These are phyloP conservation scores for Camelina sativa DNA, from an alignment of 345 rosid species.

Conservation along the genomic window DNA sequence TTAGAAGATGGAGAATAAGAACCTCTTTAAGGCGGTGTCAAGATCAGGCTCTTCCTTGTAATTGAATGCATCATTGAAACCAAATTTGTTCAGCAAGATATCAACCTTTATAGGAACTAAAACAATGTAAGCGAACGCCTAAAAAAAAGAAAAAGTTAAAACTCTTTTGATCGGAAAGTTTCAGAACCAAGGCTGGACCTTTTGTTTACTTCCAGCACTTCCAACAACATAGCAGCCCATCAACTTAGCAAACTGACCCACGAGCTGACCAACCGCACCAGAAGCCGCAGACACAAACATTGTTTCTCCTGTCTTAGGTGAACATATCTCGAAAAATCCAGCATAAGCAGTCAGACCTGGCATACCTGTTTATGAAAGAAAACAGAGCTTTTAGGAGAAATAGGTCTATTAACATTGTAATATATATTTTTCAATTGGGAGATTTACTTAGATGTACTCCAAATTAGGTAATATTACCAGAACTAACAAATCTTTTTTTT, in stretches of 20 bases:
- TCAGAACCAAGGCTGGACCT: constrained; percentile 39
- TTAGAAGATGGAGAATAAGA: neutral
- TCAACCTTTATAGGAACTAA: constrained; percentile 38
- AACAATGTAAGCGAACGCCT: neutral
- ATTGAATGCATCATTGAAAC: constrained; percentile 65
- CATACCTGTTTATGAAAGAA: constrained; percentile 44
- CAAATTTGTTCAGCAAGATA: constrained; percentile 52
- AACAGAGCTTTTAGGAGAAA: constrained; percentile 15
- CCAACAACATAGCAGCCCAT: constrained; percentile 63
- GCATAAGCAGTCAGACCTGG: constrained; percentile 62
- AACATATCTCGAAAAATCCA: constrained; percentile 54
- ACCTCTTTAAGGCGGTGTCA: constrained; percentile 51
- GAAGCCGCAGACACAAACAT: constrained; percentile 60
- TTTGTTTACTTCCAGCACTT: constrained; percentile 56
- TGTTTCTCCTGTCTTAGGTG: constrained; percentile 57
- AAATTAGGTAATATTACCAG: too few species aligned
- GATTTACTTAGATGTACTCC: too few species aligned
- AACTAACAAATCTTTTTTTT: too few species aligned
- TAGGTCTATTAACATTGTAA: neutral
- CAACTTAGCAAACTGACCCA: constrained; percentile 63
- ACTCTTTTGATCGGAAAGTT: neutral
- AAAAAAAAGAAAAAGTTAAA: too few species aligned
- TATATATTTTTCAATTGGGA: too few species aligned
- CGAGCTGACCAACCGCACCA: constrained; percentile 67
- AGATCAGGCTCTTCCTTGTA: constrained; percentile 57